A percentile compares a stretch with the other conserved stretches of the same genome.
Conservation (phyloP, 352 stramenopile species). For the Globisporangium yorkense region DNA sequence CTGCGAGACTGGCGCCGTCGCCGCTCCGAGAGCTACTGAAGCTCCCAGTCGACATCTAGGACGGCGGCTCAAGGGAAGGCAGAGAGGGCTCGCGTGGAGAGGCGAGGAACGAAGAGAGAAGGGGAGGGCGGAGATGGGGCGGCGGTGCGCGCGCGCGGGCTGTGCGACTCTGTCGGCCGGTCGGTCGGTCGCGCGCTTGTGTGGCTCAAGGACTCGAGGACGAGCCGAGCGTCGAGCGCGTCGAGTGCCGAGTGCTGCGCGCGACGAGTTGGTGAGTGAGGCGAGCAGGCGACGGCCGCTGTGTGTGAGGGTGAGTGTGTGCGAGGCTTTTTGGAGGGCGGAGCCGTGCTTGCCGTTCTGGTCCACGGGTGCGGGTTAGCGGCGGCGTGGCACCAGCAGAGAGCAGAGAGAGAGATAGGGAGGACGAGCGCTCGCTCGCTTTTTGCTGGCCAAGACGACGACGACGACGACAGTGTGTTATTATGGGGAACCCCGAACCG, state of each 20-base stretch:
- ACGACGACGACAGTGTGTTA: neutral
- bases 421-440: neutral
- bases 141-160: neutral
- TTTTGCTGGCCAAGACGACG: no score
- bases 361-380: neutral
- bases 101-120: neutral
- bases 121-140: slow-evolving; percentile 5
- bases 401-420: neutral
- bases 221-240: no score
- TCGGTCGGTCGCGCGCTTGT: neutral
- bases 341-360: neutral
- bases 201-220: neutral
- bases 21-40: slow-evolving; percentile 21
- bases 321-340: no score
- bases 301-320: no score
- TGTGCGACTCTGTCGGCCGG: neutral
- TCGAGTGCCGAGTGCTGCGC: no score
- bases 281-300: no score
- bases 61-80: neutral
- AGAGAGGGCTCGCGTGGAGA: neutral
- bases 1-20: slow-evolving; percentile 8
- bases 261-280: no score
- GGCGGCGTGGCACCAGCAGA: neutral
- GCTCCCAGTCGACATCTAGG: slow-evolving; percentile 17
- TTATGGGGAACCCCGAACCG: neutral